Evolutionary conservation across 331 rosid species (phyloP).

Genomic region (Prunus yedoensis): DNA sequence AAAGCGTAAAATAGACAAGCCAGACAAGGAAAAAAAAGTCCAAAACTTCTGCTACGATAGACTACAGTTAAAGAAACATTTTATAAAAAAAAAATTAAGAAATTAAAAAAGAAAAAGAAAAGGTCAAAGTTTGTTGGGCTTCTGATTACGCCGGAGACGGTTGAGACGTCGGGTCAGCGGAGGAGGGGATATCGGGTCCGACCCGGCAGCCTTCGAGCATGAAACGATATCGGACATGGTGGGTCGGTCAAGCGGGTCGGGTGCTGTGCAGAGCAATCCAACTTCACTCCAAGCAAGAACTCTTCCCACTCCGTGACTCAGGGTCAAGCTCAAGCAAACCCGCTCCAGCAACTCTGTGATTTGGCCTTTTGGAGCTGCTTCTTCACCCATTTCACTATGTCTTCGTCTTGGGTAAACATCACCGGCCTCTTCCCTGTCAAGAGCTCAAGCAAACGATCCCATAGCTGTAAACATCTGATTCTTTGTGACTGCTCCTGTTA

Average conservation of each 20-base stretch:
- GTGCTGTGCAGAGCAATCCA: slow-evolving; percentile 90
- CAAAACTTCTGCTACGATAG: slow-evolving; percentile 19
- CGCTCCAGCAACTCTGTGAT: slow-evolving; percentile 76
- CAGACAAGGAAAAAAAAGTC: background rate
- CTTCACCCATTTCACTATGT: slow-evolving; percentile 95
- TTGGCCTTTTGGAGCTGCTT: slow-evolving; percentile 85
- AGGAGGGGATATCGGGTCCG: slow-evolving; percentile 83
- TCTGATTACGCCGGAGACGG: slow-evolving; percentile 62
- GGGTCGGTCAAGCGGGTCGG: slow-evolving; percentile 88
- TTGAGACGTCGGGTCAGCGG: slow-evolving; percentile 89
- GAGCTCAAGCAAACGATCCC: slow-evolving; percentile 81
- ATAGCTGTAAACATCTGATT: slow-evolving; percentile 87
- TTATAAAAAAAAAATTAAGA: background rate
- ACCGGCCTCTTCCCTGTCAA: slow-evolving; percentile 86
- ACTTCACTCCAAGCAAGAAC: slow-evolving; percentile 88
- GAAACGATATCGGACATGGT: slow-evolving; percentile 93
- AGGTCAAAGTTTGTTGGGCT: slow-evolving; percentile 10
- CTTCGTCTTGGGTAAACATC: slow-evolving; percentile 91
- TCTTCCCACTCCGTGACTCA: slow-evolving; percentile 99
- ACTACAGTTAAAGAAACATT: slow-evolving; percentile 11
- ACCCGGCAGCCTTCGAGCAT: slow-evolving; percentile 99
- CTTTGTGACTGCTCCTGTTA: slow-evolving; percentile 78
- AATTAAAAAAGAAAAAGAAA: background rate
- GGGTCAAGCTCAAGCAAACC: slow-evolving; percentile 93
- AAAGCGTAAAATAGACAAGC: slow-evolving; percentile 7